Evolutionary conservation across 129 eudicot genomes (phyloP).

Genomic region (Cynara cardunculus): DNA sequence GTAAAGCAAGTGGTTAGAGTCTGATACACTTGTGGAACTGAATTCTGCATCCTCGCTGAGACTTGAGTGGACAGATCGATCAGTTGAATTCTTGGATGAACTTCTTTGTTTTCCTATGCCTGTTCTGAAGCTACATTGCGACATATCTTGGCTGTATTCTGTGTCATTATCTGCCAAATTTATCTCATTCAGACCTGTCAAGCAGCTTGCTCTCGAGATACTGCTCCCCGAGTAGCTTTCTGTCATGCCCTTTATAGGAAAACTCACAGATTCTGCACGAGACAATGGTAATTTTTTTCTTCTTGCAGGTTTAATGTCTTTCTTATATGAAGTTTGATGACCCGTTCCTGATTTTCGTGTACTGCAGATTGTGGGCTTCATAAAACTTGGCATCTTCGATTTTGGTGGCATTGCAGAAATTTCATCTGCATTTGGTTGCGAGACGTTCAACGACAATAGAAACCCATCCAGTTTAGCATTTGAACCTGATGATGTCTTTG

Average conservation of each 20-base stretch:
- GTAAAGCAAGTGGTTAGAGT: conserved; percentile 16
- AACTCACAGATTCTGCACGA: conserved; percentile 40
- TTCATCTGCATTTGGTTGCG: neutral
- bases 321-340: conserved; percentile 20
- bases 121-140: conserved; percentile 1
- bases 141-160: conserved; percentile 27
- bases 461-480: conserved; percentile 20
- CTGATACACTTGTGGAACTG: conserved; percentile 4
- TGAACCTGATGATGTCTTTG: conserved; percentile 20
- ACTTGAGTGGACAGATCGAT: neutral
- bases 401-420: neutral
- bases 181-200: conserved; percentile 23
- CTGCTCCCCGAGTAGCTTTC: conserved; percentile 39
- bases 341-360: conserved; percentile 33
- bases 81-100: neutral
- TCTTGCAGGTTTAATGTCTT: conserved; percentile 23
- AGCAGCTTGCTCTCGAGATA: conserved; percentile 37
- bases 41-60: neutral
- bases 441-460: neutral
- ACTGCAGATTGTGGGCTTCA: conserved; percentile 44
- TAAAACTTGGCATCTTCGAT: conserved; percentile 31
- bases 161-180: conserved; percentile 2
- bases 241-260: conserved; percentile 33
- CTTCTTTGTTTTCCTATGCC: neutral
- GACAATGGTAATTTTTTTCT: conserved; percentile 19